Conservation (phyloP, 805 yeast species). For the Millerozyma acaciae region DNA sequence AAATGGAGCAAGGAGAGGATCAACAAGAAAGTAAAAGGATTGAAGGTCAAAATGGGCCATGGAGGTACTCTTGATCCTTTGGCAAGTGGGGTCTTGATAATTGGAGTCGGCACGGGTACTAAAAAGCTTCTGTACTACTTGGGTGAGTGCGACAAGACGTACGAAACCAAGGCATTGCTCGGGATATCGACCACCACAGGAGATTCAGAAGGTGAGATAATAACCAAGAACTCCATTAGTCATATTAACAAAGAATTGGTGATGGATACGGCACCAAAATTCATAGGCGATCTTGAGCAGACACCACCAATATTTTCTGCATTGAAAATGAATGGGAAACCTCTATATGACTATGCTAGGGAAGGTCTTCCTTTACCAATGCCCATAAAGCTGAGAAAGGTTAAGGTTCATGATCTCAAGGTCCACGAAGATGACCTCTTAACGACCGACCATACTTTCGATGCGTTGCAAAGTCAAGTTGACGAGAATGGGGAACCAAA, state of each 20-base stretch:
- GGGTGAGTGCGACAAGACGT: conserved; percentile 70
- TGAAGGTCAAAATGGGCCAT: conserved; percentile 88
- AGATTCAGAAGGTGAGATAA: conserved; percentile 82
- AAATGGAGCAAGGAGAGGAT: conserved; percentile 45
- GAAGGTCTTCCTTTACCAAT: conserved; percentile 80
- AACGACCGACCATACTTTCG: conserved; percentile 52
- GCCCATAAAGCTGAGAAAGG: conserved; percentile 73
- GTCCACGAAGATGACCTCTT: conserved; percentile 53
- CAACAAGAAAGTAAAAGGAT: conserved; percentile 46
- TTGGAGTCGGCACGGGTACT: conserved; percentile 93
- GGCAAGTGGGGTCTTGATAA: conserved; percentile 89
- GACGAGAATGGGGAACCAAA: conserved; percentile 48
- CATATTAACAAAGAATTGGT: conserved; percentile 57
- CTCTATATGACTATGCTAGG: conserved; percentile 91
- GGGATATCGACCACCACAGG: conserved; percentile 94
- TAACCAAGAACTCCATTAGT: conserved; percentile 52
- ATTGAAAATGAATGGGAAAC: conserved; percentile 89
- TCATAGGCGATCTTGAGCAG: conserved; percentile 78
- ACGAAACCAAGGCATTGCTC: conserved; percentile 78
- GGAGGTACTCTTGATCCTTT: conserved; percentile 97
- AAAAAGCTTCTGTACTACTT: conserved; percentile 71
- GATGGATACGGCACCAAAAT: conserved; percentile 49
- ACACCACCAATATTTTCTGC: conserved; percentile 97
- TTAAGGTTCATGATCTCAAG: conserved; percentile 52
- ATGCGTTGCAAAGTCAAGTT: conserved; percentile 36